Base-by-base conservation (phyloP, 345 rosid species). In the Acer campestre region DNA sequence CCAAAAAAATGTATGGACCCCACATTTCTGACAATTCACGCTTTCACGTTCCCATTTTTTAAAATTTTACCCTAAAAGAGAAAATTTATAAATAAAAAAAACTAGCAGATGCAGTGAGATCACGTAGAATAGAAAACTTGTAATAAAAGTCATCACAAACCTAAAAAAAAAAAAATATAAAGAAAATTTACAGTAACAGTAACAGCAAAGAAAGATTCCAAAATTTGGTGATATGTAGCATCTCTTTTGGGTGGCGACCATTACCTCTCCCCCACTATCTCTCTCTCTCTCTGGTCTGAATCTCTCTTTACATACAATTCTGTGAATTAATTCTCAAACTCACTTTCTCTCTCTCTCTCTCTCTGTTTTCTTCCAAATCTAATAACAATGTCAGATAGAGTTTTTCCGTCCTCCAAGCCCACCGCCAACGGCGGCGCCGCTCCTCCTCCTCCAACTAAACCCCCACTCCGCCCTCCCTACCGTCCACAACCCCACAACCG, bases 381-480 rank as follows among this genome's bases (percentile, higher is more conserved):
- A 31, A 23, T 23, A 51, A 71, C 25, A 6, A 89, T 89, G 94
- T 64, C 92, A 0, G 98, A 95, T 1, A 92, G 83, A 83, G 93
- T 92, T 73, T 89, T 92, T 81, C 94, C 98, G 56, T 74, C 98
- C 48, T 81, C 95, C 8, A 92, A 89, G 25, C 89, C 95, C 44
- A 58, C 86, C 73, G 75, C 82, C 29, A 71, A 78, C 4, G 79
- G 75, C 2, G 80, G 76, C 23, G 10, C 85, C 56, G 65, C 80
- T 0, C 67, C 68, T 0, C 67, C 68, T 0, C 76, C 86, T 8
- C 23, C 89, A 6, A 78, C 83, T 55, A 89, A 88, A 66, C 98
- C 96, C 0, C 75, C 87, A 0, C 74, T 88, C 70, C 97, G 93
- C 46, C 91, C 73, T 0, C 82, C 92, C 7, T 92, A 87, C 83